These are phyloP conservation scores for Panicum miliaceum DNA, from an alignment of 176 grass and related monocot genomes.

Conservation along the genomic window DNA sequence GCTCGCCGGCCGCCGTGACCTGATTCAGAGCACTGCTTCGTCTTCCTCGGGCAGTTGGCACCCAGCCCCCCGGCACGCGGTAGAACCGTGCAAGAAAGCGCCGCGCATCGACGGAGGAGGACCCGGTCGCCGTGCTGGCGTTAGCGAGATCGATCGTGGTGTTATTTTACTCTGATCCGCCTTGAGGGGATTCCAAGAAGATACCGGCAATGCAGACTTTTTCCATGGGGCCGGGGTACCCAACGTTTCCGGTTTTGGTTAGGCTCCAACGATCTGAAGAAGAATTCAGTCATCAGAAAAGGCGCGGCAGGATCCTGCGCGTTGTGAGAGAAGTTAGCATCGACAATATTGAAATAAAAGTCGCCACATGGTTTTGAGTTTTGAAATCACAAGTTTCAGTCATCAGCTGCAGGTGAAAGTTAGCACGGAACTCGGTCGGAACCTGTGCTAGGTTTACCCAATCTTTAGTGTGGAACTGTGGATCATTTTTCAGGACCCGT, in stretches of 20 bases:
- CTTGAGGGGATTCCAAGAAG: conserved; percentile 30
- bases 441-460: not conserved
- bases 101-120: not conserved
- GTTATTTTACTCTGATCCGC: not conserved
- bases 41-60: not conserved
- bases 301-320: not conserved
- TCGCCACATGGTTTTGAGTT: not conserved
- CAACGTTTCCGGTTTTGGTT: not conserved
- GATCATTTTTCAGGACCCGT: not conserved
- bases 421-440: not conserved
- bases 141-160: conserved; percentile 9
- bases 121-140: conserved; percentile 18
- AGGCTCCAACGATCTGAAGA: not conserved
- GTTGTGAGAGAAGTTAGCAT: not conserved
- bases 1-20: not conserved
- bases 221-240: not conserved
- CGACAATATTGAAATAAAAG: not conserved
- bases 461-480: not conserved
- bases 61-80: not conserved
- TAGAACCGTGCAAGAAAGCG: conserved; percentile 33
- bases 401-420: not conserved
- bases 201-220: not conserved
- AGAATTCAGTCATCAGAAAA: not conserved
- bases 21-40: not conserved
- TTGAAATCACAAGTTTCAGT: not conserved